Percentiles rank a stretch among this genome's conserved stretches.
phyloP scores from a whole-genome alignment of 768 basidiomycete species.

The Leccinum ochraceum region DNA sequence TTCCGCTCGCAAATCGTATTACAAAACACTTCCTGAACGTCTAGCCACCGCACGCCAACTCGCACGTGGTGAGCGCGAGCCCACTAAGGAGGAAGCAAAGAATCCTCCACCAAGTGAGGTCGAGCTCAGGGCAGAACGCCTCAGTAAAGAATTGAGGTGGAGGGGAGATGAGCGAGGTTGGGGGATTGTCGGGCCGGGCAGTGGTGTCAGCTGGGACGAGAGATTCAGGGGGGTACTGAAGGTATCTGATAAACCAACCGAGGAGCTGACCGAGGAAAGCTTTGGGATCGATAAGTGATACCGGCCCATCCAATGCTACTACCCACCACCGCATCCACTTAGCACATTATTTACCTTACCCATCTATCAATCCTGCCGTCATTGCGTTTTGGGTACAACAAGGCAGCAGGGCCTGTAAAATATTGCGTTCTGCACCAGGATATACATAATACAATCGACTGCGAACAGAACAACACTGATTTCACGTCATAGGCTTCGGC shows the following conservation, averaged over 20 bases:
- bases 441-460: background rate
- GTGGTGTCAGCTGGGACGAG: conserved; percentile 74
- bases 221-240: conserved; percentile 60
- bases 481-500: background rate
- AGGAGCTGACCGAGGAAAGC: conserved; percentile 12
- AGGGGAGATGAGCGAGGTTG: conserved; percentile 76
- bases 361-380: background rate
- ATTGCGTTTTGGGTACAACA: background rate
- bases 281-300: background rate
- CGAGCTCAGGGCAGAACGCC: conserved; percentile 82
- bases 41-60: conserved; percentile 75
- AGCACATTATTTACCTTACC: conserved; percentile 1
- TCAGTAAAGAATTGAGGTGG: conserved; percentile 91
- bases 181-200: conserved; percentile 68
- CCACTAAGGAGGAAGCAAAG: conserved; percentile 79
- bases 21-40: conserved; percentile 64
- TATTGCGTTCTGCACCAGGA: background rate
- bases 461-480: background rate
- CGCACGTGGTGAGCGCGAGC: conserved; percentile 70
- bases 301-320: background rate
- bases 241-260: conserved; percentile 53
- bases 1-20: conserved; percentile 75
- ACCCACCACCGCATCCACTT: too few relatives aligned
- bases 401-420: background rate
- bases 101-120: conserved; percentile 87